Conservation (phyloP, 768 basidiomycete species). For the Auricularia heimuer region DNA sequence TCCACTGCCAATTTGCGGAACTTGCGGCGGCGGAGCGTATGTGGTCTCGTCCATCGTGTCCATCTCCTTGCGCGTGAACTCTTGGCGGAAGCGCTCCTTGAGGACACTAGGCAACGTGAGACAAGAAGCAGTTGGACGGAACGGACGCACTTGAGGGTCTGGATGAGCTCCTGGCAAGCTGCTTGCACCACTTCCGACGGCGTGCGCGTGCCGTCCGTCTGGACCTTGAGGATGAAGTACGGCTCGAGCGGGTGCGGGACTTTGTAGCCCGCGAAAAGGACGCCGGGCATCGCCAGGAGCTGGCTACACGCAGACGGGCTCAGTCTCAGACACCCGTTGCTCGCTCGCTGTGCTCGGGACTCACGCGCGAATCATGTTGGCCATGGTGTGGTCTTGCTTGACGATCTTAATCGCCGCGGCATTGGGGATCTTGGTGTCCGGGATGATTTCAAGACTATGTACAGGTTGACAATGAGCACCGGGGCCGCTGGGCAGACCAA, state of each 20-base stretch:
- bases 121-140: neutral
- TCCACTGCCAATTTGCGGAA: neutral
- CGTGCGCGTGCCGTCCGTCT: slow-evolving; percentile 81
- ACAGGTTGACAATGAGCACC: slow-evolving; percentile 8
- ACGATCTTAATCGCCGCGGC: slow-evolving; percentile 90
- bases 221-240: slow-evolving; percentile 88
- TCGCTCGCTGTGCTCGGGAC: slow-evolving; percentile 19
- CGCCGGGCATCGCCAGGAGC: slow-evolving; percentile 75
- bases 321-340: too few relatives aligned
- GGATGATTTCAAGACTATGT: slow-evolving; percentile 72
- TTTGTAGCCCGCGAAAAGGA: slow-evolving; percentile 96
- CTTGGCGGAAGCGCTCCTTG: slow-evolving; percentile 70
- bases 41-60: slow-evolving; percentile 21
- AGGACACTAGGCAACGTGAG: slow-evolving; percentile 36
- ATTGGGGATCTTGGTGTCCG: slow-evolving; percentile 97
- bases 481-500: neutral
- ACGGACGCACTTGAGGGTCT: slow-evolving; percentile 25
- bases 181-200: slow-evolving; percentile 76
- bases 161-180: slow-evolving; percentile 75
- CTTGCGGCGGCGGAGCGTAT: neutral
- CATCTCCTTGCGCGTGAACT: slow-evolving; percentile 71
- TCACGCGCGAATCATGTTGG: slow-evolving; percentile 92
- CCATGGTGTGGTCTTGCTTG: slow-evolving; percentile 96
- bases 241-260: slow-evolving; percentile 95
- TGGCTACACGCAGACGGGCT: slow-evolving; percentile 43